Percentiles rank a stretch among this genome's conserved stretches.
These are phyloP conservation scores for Fusarium citri DNA, from an alignment of 2,329 filamentous ascomycete species.

Conservation along the genomic window DNA sequence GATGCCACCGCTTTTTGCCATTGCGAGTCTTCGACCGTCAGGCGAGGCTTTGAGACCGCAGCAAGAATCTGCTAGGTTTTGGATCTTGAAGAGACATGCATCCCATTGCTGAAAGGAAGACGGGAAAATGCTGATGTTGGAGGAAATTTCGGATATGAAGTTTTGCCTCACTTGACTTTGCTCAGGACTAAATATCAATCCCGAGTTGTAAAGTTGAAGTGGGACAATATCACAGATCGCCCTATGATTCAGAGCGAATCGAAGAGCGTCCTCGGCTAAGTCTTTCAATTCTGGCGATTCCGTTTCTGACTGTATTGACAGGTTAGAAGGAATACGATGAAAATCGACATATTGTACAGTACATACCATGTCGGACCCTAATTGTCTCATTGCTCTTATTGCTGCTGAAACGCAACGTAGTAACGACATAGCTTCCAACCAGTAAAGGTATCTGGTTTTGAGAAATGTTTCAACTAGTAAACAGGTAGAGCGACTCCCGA, in stretches of 20 bases:
- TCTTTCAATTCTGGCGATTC: fast-evolving
- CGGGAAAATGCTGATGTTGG: fast-evolving
- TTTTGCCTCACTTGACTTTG: background rate
- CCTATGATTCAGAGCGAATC: background rate
- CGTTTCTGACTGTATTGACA: too few relatives aligned
- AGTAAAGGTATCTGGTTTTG: fast-evolving
- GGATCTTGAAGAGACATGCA: fast-evolving
- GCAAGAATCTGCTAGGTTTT: too few relatives aligned
- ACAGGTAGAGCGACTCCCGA: fast-evolving
- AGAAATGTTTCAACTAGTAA: fast-evolving
- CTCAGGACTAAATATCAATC: background rate
- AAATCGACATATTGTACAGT: fast-evolving
- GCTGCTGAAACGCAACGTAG: background rate
- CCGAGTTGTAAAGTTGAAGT: background rate
- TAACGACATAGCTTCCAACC: background rate
- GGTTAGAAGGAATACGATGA: too few relatives aligned
- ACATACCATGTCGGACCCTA: fast-evolving
- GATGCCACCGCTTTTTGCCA: fast-evolving
- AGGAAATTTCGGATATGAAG: fast-evolving
- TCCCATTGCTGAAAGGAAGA: background rate
- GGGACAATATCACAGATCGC: fast-evolving
- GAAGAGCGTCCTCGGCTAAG: background rate
- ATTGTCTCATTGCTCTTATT: fast-evolving
- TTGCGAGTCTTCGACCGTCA: background rate
- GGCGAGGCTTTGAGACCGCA: too few relatives aligned